Conservation (phyloP, 2,329 filamentous ascomycete species). For the Fusarium udum region DNA sequence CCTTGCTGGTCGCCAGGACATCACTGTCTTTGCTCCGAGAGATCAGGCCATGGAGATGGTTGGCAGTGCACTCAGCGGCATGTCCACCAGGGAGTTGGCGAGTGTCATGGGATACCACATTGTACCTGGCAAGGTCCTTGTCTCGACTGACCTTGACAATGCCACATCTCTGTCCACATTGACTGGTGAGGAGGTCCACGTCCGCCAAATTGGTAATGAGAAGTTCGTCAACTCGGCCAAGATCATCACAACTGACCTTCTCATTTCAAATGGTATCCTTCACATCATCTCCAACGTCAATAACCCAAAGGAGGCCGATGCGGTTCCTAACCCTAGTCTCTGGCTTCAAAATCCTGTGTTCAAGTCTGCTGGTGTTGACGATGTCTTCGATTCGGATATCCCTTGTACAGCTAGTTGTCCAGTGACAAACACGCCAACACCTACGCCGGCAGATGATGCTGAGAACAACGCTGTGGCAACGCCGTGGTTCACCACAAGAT, state of each 20-base stretch:
- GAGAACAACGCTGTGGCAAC: constrained; percentile 34
- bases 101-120: constrained; percentile 72
- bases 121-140: constrained; percentile 63
- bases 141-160: constrained; percentile 55
- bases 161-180: constrained; percentile 49
- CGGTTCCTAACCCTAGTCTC: constrained; percentile 50
- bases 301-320: constrained; percentile 52
- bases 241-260: constrained; percentile 61
- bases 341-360: constrained; percentile 62
- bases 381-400: constrained; percentile 54
- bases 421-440: constrained; percentile 14
- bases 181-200: constrained; percentile 47
- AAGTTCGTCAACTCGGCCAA: constrained; percentile 64
- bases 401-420: constrained; percentile 54
- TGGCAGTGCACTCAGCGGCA: constrained; percentile 59
- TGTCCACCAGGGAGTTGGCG: constrained; percentile 58
- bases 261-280: constrained; percentile 66
- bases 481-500: constrained; percentile 35
- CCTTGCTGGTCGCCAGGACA: constrained; percentile 52
- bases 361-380: constrained; percentile 57
- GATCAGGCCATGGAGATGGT: constrained; percentile 69
- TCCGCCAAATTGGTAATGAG: constrained; percentile 54
- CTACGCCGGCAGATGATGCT: constrained; percentile 16
- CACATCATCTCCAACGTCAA: constrained; percentile 66
- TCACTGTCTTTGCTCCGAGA: constrained; percentile 73